phyloP scores from a whole-genome alignment of 108 stramenopile species.

The Fistulifera solaris region DNA sequence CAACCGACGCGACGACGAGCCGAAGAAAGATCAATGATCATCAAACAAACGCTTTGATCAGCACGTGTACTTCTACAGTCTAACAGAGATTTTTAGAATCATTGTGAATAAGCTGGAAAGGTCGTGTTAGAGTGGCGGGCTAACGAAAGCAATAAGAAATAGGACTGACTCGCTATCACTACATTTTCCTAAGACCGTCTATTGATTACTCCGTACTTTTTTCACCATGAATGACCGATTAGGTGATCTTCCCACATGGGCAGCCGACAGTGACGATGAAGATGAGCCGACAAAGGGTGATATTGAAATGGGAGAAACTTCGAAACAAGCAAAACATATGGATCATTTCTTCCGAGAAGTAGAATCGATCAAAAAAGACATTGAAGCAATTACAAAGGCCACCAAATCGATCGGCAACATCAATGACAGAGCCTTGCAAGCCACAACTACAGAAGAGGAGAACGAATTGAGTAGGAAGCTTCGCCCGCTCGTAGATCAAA shows the following conservation, averaged over 20 bases:
- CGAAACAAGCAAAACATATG: constrained; percentile 52
- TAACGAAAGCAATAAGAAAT: too few species aligned
- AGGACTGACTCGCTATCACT: too few species aligned
- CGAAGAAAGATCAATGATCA: too few species aligned
- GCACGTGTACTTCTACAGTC: too few species aligned
- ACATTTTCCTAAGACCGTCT: too few species aligned
- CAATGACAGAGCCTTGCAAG: constrained; percentile 68
- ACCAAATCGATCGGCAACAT: constrained; percentile 57
- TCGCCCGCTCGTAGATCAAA: constrained; percentile 51
- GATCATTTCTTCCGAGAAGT: constrained; percentile 76
- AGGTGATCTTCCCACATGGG: constrained; percentile 76
- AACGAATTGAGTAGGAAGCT: constrained; percentile 51
- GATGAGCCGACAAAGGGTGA: constrained; percentile 22
- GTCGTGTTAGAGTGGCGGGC: too few species aligned
- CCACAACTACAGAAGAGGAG: constrained; percentile 74
- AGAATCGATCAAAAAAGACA: constrained; percentile 72
- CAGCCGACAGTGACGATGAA: constrained; percentile 32
- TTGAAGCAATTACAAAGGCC: constrained; percentile 56
- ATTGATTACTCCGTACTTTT: too few species aligned
- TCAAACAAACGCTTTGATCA: too few species aligned
- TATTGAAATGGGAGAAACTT: constrained; percentile 45
- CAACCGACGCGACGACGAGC: too few species aligned
- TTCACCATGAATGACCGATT: constrained; percentile 72
- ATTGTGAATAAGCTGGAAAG: too few species aligned
- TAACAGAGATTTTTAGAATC: too few species aligned